A percentile compares a stretch with the other conserved stretches of the same genome.
Evolutionary conservation across 2,329 filamentous ascomycete species (phyloP).

Genomic region (Cladosporium sp.): DNA sequence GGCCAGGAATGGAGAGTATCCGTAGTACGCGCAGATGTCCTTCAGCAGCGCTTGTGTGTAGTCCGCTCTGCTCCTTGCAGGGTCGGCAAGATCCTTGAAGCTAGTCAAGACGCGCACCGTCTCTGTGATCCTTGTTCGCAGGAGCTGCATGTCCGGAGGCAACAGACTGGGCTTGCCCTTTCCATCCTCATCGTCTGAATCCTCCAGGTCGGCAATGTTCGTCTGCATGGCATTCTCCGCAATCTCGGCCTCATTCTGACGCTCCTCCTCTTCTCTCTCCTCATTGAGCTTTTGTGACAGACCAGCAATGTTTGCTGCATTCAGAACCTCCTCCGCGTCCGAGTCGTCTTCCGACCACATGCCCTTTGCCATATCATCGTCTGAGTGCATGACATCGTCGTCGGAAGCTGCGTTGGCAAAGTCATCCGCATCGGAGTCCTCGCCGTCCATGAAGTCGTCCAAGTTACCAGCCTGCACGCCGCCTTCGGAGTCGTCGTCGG

Average conservation of each 20-base stretch:
- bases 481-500: slow-evolving; percentile 44
- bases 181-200: slow-evolving; percentile 54
- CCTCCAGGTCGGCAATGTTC: slow-evolving; percentile 72
- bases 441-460: slow-evolving; percentile 28
- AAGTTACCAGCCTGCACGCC: slow-evolving; percentile 28
- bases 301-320: slow-evolving; percentile 92
- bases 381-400: slow-evolving; percentile 58
- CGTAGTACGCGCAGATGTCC: slow-evolving; percentile 95
- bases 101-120: slow-evolving; percentile 87
- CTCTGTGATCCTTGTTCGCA: slow-evolving; percentile 86
- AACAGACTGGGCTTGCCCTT: slow-evolving; percentile 55
- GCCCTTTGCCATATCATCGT: slow-evolving; percentile 55
- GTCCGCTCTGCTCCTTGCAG: slow-evolving; percentile 76
- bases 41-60: slow-evolving; percentile 82
- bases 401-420: slow-evolving; percentile 34
- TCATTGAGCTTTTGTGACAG: slow-evolving; percentile 79
- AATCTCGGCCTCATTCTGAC: slow-evolving; percentile 78
- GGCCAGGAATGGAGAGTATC: slow-evolving; percentile 89
- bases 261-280: slow-evolving; percentile 70
- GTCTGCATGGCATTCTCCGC: slow-evolving; percentile 83
- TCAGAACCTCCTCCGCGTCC: slow-evolving; percentile 83
- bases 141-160: slow-evolving; percentile 82
- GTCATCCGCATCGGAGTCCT: slow-evolving; percentile 28
- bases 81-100: slow-evolving; percentile 74
- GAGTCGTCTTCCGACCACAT: slow-evolving; percentile 94